Conservation (phyloP, 768 basidiomycete species). For the Serendipita sp. region DNA sequence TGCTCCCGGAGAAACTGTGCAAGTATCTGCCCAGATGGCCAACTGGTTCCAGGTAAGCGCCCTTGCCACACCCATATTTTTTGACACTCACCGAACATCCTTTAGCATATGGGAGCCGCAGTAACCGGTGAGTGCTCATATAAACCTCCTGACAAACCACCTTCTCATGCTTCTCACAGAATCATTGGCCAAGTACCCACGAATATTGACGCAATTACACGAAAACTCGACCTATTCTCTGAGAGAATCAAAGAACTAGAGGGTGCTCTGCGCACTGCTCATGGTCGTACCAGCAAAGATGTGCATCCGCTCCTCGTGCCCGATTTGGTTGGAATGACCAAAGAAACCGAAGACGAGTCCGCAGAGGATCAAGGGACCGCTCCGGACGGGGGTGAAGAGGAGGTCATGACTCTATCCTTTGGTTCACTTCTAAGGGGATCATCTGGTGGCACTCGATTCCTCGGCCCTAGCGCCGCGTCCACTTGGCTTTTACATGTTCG, state of each 20-base stretch:
- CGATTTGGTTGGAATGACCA: not conserved
- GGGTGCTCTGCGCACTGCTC: not conserved
- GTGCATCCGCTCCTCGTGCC: not conserved
- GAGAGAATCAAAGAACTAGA: not conserved
- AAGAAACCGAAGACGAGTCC: not conserved
- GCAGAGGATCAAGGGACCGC: not conserved
- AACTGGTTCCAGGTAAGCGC: not conserved
- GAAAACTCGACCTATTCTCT: not conserved
- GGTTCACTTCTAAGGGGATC: not conserved
- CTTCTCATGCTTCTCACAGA: not conserved
- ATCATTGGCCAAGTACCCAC: not conserved
- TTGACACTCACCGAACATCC: not conserved
- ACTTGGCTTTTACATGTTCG: not conserved
- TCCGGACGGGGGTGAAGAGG: not conserved
- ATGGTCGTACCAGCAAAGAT: not conserved
- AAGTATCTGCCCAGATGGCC: slow-evolving; percentile 8
- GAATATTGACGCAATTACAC: not conserved
- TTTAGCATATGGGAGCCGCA: not conserved
- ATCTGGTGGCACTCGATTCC: not conserved
- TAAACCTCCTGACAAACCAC: not conserved
- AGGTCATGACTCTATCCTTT: not conserved
- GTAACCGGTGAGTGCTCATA: not conserved
- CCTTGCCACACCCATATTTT: not conserved
- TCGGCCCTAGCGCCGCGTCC: not conserved
- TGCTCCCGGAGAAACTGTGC: slow-evolving; percentile 6